phyloP scores from a whole-genome alignment of 352 stramenopile species.

The Pythium guiyangense region DNA sequence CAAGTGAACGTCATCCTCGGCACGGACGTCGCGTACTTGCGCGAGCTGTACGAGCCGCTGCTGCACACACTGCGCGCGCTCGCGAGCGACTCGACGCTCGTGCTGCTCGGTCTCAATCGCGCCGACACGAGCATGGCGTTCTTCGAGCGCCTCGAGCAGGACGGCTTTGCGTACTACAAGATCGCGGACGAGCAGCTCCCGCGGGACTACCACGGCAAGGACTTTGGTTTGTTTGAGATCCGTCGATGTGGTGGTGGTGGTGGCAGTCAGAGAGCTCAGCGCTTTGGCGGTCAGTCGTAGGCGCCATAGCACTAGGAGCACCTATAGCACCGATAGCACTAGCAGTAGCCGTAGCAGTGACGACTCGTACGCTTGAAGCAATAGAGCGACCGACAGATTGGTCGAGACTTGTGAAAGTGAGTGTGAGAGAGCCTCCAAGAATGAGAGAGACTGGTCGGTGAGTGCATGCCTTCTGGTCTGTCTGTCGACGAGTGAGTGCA shows the following conservation, averaged over 20 bases:
- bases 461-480: too few relatives aligned
- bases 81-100: conserved; percentile 32
- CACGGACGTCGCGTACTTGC: conserved; percentile 76
- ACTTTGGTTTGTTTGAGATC: conserved; percentile 83
- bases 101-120: conserved; percentile 74
- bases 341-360: too few relatives aligned
- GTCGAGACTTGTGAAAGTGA: too few relatives aligned
- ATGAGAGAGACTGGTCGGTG: too few relatives aligned
- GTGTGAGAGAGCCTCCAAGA: too few relatives aligned
- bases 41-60: conserved; percentile 71
- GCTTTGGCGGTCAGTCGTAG: not conserved
- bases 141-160: conserved; percentile 60
- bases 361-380: too few relatives aligned
- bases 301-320: too few relatives aligned
- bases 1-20: conserved; percentile 72
- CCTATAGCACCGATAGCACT: too few relatives aligned
- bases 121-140: conserved; percentile 58
- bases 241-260: conserved; percentile 8
- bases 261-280: conserved; percentile 8
- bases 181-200: conserved; percentile 56
- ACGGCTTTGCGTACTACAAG: conserved; percentile 84
- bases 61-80: conserved; percentile 55
- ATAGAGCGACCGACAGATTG: too few relatives aligned
- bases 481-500: too few relatives aligned
- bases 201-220: conserved; percentile 54